Evolutionary conservation across 129 eudicot genomes (phyloP), one percentile per base, ranked within the genome.

Genomic region (Tagetes patula): DNA sequence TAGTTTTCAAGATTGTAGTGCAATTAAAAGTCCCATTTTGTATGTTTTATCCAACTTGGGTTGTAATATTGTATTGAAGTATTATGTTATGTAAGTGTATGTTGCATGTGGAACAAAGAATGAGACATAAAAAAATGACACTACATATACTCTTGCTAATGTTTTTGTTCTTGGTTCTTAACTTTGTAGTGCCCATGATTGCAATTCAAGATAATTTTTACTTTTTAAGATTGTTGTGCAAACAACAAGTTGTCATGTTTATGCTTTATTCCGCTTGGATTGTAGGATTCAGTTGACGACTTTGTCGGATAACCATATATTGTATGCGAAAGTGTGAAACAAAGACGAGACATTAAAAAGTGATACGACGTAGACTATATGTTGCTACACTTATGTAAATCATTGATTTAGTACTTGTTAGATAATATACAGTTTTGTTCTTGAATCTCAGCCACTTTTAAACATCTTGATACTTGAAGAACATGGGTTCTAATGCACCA

Each of bases 401-500:
- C 43, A 34, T 12, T 67, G 6, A 50, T 38, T 53, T 20, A 9
- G 48, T 20, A 52, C 31, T 48, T 50, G 43, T 9, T 42, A 42
- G 8, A 5, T 9, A 42, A 1, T 42, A 40, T 75, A 70, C 77
- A 70, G 77, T 64, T 48, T 59, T 33, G 48, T 63, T 8, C 65
- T 77, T 31, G 37, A 49, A 78, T 71, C 65, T 33, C 54, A 69
- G 45, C 50, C 32, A 38, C 58, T 78, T 20, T 43, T 46, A 13
- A 73, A 46, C 43, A 46, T 43, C 37, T 59, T 69, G 47, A 50
- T 55, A 32, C 39, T 71, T 45, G 68, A 46, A 52, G 61, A 78
- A 41, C 60, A 70, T 67, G 72, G 40, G 49, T 56, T 30, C 78
- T 47, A 69, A 32, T 40, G 48, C 39, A 73, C 56, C 70, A 38